Conservation (phyloP, 2,329 filamentous ascomycete species). For the Phyllosticta capitalensis region DNA sequence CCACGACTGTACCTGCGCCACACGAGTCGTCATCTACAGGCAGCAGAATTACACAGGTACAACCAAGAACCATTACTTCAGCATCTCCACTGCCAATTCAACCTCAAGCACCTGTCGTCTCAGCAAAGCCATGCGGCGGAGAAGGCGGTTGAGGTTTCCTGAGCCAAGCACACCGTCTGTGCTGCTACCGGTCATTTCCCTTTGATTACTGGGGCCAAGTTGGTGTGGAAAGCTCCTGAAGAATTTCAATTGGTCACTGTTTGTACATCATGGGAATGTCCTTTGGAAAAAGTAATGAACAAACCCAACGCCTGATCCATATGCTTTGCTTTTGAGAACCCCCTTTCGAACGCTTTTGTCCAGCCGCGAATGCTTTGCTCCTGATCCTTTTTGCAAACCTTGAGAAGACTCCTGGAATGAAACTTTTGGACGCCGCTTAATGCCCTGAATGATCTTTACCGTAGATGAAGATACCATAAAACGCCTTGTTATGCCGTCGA, state of each 20-base stretch:
- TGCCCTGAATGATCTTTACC: too few relatives aligned
- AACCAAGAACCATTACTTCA: conserved; percentile 25
- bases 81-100: not conserved
- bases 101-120: not conserved
- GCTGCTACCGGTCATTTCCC: not conserved
- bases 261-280: not conserved
- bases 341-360: too few relatives aligned
- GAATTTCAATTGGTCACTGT: not conserved
- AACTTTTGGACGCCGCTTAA: too few relatives aligned
- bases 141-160: not conserved
- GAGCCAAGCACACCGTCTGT: not conserved
- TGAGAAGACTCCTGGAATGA: too few relatives aligned
- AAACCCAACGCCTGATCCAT: not conserved
- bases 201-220: not conserved
- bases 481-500: too few relatives aligned
- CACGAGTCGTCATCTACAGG: not conserved
- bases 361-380: too few relatives aligned
- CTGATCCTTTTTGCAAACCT: too few relatives aligned
- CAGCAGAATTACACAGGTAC: conserved; percentile 20
- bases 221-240: not conserved
- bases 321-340: not conserved
- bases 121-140: not conserved
- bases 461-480: too few relatives aligned
- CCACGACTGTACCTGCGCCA: not conserved
- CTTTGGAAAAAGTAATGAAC: not conserved